Evolutionary conservation across 306 rosid species (phyloP), one percentile per base, ranked within the genome.

Genomic region (Canavalia gladiata): DNA sequence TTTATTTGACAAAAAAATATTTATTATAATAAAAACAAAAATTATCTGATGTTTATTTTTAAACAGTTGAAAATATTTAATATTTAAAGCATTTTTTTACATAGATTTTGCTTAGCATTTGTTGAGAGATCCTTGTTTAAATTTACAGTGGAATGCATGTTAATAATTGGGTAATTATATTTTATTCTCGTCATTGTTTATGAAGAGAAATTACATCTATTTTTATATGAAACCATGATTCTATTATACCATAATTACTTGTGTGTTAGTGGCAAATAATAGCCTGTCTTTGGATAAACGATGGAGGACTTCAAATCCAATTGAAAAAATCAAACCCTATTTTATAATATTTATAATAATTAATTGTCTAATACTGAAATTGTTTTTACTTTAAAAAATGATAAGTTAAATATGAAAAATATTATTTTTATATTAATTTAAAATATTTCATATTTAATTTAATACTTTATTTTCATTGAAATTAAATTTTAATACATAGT

Each of bases 261-360:
- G 82, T 68, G 41, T 77, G 50, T 85, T 77, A 85, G 75, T 62
- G 87, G 60, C 52, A 55, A 74, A 73, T 55, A 54, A 73, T 67
- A 67, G 55, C 35, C 55, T 68, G 55, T 68, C 25, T 28, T 68
- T 9, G 39, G 37, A 43, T 68, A 68, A 68, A 51, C 37, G 55
- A 51, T 68, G 55, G 25, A 41, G 73, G 39, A 68, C 73, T 28
- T 68, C 55, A 68, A 18, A 25, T 51, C 55, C 73, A 68, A 43
- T 68, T 28, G 43, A 43, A 67, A 54, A 35, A 67, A 67, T 25
- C 72, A 43, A 67, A 43, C 72, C 1, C 1, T 5, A 7, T 43
- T 43, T 67, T 39, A 67, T 67, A 42, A 67, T 67, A 37, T 1
- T 59, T 35, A 37, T 64, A 37, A 37, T 37, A 37, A 37, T 37